Percentiles rank a stretch among this genome's conserved stretches.
Evolutionary conservation across 2,329 filamentous ascomycete genomes (phyloP).

Genomic region (Trichoderma sp.): DNA sequence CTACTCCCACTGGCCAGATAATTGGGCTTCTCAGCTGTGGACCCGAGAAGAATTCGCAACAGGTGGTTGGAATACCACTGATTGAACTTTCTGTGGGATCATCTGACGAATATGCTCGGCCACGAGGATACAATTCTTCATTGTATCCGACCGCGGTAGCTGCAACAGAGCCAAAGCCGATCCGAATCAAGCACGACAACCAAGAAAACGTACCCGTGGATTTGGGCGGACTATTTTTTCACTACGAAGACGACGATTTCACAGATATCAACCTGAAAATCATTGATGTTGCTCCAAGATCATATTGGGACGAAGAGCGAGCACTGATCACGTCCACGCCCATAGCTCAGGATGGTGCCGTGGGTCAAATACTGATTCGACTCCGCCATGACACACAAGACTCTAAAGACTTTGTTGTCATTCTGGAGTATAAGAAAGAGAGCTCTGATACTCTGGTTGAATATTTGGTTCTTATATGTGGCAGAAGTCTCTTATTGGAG

Average conservation of each 20-base stretch:
- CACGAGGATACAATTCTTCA: not conserved
- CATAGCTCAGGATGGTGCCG: not conserved
- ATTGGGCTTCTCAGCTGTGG: conserved; percentile 20
- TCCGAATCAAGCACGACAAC: not conserved
- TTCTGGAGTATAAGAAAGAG: not conserved
- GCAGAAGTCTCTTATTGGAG: not conserved
- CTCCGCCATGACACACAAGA: not conserved
- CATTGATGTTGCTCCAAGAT: not conserved
- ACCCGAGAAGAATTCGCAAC: not conserved
- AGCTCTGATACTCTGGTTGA: not conserved
- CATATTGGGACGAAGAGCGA: conserved; percentile 15
- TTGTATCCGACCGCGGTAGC: not conserved
- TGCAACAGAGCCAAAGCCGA: not conserved
- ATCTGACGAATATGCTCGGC: conserved; percentile 13
- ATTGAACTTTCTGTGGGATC: not conserved
- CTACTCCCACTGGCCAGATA: not conserved
- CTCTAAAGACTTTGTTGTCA: conserved; percentile 14
- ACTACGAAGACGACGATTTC: conserved; percentile 8
- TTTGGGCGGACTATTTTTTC: not conserved
- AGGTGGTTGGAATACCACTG: conserved; percentile 21
- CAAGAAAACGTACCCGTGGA: not conserved
- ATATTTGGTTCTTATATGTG: conserved; percentile 1
- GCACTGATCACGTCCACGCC: not conserved
- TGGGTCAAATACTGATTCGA: not conserved
- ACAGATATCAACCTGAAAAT: not conserved